phyloP scores from a whole-genome alignment of 192 early-diverging fungal genomes.

The Coemansia sp. region DNA sequence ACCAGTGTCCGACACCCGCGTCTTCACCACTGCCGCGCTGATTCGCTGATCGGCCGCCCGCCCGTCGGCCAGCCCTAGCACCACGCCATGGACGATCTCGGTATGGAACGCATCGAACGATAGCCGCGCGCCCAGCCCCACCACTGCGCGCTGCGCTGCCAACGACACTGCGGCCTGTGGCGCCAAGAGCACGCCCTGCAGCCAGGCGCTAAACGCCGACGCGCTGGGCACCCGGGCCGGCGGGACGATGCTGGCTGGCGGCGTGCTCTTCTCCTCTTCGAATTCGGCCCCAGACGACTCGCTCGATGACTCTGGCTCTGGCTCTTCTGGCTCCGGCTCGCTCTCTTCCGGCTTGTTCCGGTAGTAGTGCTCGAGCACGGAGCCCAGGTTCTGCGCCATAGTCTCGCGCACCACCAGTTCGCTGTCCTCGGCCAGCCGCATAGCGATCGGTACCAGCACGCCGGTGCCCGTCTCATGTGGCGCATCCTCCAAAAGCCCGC shows the following conservation, averaged over 20 bases:
- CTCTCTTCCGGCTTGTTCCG: slow-evolving; percentile 6
- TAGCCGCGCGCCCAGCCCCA: slow-evolving; percentile 30
- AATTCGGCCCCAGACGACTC: neutral
- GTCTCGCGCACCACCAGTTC: slow-evolving; percentile 50
- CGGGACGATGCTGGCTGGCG: slow-evolving; percentile 5
- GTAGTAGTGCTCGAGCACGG: slow-evolving; percentile 39
- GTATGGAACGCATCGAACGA: slow-evolving; percentile 41
- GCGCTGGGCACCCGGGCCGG: neutral
- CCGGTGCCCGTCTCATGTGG: slow-evolving; percentile 3
- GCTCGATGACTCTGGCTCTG: neutral
- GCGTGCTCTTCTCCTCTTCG: neutral
- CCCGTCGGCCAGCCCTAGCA: slow-evolving; percentile 42
- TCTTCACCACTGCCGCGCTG: slow-evolving; percentile 31
- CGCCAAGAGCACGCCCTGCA: slow-evolving; percentile 44
- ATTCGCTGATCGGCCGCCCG: slow-evolving; percentile 25
- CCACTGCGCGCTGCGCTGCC: slow-evolving; percentile 38
- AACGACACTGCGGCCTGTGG: slow-evolving; percentile 37
- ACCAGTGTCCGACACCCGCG: too few species aligned
- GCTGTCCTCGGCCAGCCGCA: slow-evolving; percentile 39
- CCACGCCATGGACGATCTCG: slow-evolving; percentile 44
- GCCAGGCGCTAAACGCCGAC: slow-evolving; percentile 41
- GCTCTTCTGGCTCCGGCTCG: neutral
- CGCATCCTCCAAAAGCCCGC: slow-evolving; percentile 15
- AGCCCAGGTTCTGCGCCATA: slow-evolving; percentile 39
- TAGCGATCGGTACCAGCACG: slow-evolving; percentile 43